Evolutionary conservation across 2,329 filamentous ascomycete genomes (phyloP).

Genomic region (Knoxdaviesia proteae): DNA sequence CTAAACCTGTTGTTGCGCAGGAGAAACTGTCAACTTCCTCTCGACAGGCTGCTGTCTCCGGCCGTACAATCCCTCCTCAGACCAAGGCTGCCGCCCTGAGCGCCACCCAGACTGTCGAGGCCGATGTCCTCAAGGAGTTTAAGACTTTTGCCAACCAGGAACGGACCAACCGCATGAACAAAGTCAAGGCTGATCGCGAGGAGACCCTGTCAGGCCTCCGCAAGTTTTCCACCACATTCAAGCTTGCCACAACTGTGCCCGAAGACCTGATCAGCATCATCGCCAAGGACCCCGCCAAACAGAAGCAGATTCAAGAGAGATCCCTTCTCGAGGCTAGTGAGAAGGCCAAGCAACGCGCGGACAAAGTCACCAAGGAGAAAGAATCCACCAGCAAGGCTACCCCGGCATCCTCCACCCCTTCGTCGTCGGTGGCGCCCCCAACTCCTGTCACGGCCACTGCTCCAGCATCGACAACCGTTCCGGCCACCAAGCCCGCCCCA

Average conservation of each 20-base stretch:
- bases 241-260: conserved; percentile 80
- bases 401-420: conserved; percentile 10
- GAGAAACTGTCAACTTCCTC: conserved; percentile 6
- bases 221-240: conserved; percentile 88
- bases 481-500: no score
- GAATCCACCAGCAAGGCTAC: conserved; percentile 21
- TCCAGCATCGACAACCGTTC: no score
- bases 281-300: conserved; percentile 88
- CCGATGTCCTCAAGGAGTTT: conserved; percentile 40
- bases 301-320: conserved; percentile 80
- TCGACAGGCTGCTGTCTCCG: conserved; percentile 3
- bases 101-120: conserved; percentile 39
- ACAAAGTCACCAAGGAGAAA: conserved; percentile 21
- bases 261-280: conserved; percentile 84
- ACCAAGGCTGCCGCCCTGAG: conserved; percentile 23
- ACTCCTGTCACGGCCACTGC: no score
- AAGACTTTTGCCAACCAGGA: conserved; percentile 40
- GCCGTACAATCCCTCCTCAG: conserved; percentile 16
- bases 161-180: conserved; percentile 30
- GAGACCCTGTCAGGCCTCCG: conserved; percentile 85
- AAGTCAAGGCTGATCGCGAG: conserved; percentile 58
- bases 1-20: conserved; percentile 3
- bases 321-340: conserved; percentile 48
- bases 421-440: no score
- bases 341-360: conserved; percentile 31